Evolutionary conservation across 495 filamentous ascomycete species (phyloP).

Genomic region (Podospora appendiculata): DNA sequence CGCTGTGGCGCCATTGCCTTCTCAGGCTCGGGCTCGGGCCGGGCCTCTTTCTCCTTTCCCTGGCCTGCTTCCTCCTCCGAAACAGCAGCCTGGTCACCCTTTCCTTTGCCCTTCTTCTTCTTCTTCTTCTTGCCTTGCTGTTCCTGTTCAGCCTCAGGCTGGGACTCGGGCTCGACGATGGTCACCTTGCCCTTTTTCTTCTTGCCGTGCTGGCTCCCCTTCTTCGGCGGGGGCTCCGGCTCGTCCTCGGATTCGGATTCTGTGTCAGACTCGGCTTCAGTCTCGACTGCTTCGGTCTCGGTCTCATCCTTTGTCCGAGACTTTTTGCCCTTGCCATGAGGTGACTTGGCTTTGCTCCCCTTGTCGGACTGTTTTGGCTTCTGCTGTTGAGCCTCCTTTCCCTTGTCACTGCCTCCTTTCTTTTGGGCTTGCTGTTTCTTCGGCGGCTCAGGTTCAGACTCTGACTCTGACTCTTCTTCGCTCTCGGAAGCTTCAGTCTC

Average conservation of each 20-base stretch:
- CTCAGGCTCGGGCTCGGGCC: neutral
- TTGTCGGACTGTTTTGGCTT: neutral
- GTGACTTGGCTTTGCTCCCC: no score
- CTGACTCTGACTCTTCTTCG: neutral
- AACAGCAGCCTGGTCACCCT: neutral
- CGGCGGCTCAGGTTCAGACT: neutral
- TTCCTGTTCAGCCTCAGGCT: no score
- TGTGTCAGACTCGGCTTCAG: no score
- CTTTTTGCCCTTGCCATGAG: no score
- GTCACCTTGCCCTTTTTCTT: neutral
- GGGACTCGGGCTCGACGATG: no score
- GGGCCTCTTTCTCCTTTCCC: conserved; percentile 4
- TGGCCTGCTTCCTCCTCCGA: neutral
- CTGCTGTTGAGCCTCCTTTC: no score
- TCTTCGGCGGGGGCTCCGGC: neutral
- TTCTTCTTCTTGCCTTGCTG: neutral
- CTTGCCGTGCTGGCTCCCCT: neutral
- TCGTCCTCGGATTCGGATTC: no score
- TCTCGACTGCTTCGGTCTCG: no score
- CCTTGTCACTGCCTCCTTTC: neutral
- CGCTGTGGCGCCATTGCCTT: no score
- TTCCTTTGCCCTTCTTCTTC: neutral
- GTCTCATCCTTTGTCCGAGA: no score
- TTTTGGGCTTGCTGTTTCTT: neutral
- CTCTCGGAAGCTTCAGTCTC: neutral